Percentiles rank a stretch among this genome's conserved stretches.
Evolutionary conservation across 768 basidiomycete genomes (phyloP).

Genomic region (Fibroporia radiculosa): DNA sequence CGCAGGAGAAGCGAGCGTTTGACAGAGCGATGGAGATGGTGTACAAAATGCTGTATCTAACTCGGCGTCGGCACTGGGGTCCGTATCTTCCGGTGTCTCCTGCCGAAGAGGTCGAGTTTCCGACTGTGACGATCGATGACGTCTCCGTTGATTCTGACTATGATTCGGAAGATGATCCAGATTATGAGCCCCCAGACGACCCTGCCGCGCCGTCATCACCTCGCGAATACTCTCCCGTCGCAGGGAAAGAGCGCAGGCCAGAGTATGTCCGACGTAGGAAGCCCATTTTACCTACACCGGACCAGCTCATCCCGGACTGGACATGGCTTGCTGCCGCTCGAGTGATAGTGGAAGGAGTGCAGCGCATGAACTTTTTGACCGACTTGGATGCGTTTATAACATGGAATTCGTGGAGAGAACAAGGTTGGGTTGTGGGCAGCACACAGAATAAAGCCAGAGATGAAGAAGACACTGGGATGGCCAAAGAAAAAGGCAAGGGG

Average conservation of each 20-base stretch:
- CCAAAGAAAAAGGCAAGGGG: neutral
- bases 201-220: neutral
- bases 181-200: constrained; percentile 7
- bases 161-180: constrained; percentile 7
- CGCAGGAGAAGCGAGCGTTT: constrained; percentile 6
- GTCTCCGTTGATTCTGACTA: neutral
- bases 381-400: neutral
- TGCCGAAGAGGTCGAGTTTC: neutral
- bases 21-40: constrained; percentile 7
- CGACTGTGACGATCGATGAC: neutral
- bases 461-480: neutral
- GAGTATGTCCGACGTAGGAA: neutral
- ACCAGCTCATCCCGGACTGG: constrained; percentile 18
- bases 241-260: neutral
- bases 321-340: constrained; percentile 14
- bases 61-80: constrained; percentile 14
- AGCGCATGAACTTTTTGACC: neutral
- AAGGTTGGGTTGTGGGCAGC: neutral
- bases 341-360: constrained; percentile 4
- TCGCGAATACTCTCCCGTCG: neutral
- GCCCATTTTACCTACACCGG: constrained; percentile 4
- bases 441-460: neutral
- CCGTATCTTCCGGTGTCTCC: constrained; percentile 12
- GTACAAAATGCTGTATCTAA: constrained; percentile 16
- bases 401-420: constrained; percentile 1